Percentiles rank a stretch among this genome's conserved stretches.
These are phyloP conservation scores for Tylopilus rubrobrunneus DNA, from an alignment of 768 basidiomycete species.

Conservation along the genomic window DNA sequence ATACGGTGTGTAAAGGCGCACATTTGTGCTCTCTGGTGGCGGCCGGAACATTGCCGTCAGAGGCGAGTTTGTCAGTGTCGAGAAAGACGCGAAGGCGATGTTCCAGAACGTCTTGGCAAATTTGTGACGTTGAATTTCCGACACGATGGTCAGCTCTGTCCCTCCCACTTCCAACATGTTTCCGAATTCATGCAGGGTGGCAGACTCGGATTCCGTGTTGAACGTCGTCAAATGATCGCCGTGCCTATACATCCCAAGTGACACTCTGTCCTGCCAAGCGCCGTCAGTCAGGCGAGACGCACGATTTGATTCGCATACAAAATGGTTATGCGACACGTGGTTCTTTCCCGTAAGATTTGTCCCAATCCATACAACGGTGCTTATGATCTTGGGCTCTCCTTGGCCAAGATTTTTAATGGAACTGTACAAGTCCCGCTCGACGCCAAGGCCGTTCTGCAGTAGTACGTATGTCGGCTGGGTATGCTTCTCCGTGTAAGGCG, in stretches of 20 bases:
- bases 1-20: conserved; percentile 37
- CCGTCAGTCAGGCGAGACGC: background rate
- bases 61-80: conserved; percentile 47
- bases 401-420: conserved; percentile 41
- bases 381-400: conserved; percentile 48
- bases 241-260: conserved; percentile 54
- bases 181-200: conserved; percentile 35
- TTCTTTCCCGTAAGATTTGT: conserved; percentile 46
- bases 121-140: conserved; percentile 61
- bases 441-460: conserved; percentile 66
- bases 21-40: background rate
- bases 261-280: conserved; percentile 35
- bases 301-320: conserved; percentile 36
- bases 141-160: conserved; percentile 41
- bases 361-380: conserved; percentile 51
- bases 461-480: conserved; percentile 58
- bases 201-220: conserved; percentile 41
- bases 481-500: conserved; percentile 41
- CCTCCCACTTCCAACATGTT: conserved; percentile 46
- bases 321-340: conserved; percentile 47
- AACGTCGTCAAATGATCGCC: conserved; percentile 35
- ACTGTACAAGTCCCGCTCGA: conserved; percentile 59
- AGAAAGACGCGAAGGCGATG: conserved; percentile 47
- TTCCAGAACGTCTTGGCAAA: conserved; percentile 68
- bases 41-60: conserved; percentile 50